These are phyloP conservation scores for Mycena metata DNA, from an alignment of 768 basidiomycete species.

Conservation along the genomic window DNA sequence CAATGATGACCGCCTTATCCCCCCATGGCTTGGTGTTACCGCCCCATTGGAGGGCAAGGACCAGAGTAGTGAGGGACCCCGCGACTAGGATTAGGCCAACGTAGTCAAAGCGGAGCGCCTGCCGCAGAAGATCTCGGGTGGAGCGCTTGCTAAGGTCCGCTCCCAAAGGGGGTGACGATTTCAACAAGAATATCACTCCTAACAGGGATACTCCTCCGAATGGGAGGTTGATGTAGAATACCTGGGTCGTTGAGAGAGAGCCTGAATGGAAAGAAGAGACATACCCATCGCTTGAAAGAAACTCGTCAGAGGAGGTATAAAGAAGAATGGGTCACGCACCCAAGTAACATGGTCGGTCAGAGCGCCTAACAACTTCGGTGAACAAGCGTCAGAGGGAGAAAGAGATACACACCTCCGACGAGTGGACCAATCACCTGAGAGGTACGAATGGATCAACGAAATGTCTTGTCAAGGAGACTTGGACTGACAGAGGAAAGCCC, in stretches of 20 bases:
- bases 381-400: no score
- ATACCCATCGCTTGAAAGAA: constrained; percentile 42
- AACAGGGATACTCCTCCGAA: constrained; percentile 32
- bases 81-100: constrained; percentile 53
- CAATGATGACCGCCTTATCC: constrained; percentile 33
- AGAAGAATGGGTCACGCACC: constrained; percentile 26
- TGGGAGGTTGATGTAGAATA: constrained; percentile 37
- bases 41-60: constrained; percentile 59
- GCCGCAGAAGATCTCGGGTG: background rate
- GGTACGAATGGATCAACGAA: no score
- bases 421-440: constrained; percentile 39
- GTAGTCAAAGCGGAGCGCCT: constrained; percentile 50
- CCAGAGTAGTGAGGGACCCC: constrained; percentile 48
- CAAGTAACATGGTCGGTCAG: constrained; percentile 42
- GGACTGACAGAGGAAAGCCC: constrained; percentile 43
- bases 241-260: background rate
- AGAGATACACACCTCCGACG: constrained; percentile 41
- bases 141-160: constrained; percentile 17
- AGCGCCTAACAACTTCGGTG: no score
- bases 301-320: constrained; percentile 46
- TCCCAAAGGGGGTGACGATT: constrained; percentile 25
- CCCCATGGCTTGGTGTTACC: constrained; percentile 59
- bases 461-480: no score
- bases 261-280: no score
- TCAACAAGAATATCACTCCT: constrained; percentile 25